Evolutionary conservation across 768 basidiomycete genomes (phyloP), one percentile per base, ranked within the genome.

Genomic region (Hortiboletus flavorubellus): DNA sequence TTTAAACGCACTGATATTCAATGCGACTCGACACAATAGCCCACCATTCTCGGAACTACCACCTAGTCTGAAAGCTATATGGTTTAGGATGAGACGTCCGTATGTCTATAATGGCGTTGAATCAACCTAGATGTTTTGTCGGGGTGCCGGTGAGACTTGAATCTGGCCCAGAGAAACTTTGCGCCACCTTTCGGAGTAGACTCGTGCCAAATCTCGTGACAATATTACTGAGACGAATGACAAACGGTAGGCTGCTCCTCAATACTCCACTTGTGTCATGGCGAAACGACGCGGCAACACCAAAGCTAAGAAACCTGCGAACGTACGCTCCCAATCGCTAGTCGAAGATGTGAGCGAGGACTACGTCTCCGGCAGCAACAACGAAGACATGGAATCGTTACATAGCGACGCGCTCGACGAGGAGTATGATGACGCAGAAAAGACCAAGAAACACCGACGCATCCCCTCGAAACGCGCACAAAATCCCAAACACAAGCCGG

Each of bases 391-490:
- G 16, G 35, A 40, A 35, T 70, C 68, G 14, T 34, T 72, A 11
- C 69, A 79, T 55, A 80, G 79, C 51, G 78, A 80, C 56, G 75
- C 73, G 41, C 65, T 81, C 41, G 80, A 81, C 55, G 72, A 76
- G 15, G 75, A 73, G 34, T 68, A 70, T 39, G 65, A 72, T 47
- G 55, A 52, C 16, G 59, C 59, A 14, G 29, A 3, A 11, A 46
- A 53, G 39, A 33, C 53, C 33, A 65, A 63, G 53, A 64, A 68
- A 52, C 64, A 66, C 35, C 57, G 40, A 18, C 68, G 56, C 43
- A 52, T 55, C 49, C 47, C 70, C 18, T 56, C 73, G 11, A 68
- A 67, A 46, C 69, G 48, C 18, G 54, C 67, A 58, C 72, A 61
- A 63, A 60, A 31, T 31, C 41, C 64, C 9, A 56, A 53, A 42